Evolutionary conservation across 2,329 filamentous ascomycete genomes (phyloP), one percentile per base, ranked within the genome.

Genomic region (Arthrobotrys sphaeroides): DNA sequence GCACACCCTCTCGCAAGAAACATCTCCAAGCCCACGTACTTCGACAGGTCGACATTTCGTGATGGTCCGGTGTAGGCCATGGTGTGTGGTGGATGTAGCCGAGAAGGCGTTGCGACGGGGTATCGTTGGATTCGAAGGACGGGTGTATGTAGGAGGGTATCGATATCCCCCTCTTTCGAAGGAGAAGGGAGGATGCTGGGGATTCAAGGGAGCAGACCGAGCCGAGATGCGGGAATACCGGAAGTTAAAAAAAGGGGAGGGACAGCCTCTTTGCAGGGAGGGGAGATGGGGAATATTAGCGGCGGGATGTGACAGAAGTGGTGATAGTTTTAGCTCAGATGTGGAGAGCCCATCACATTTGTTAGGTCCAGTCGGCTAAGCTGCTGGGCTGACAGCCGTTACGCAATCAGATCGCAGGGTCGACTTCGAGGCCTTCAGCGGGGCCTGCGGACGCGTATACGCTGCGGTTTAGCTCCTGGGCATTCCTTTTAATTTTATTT

Each of bases 41-140:
- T 74, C 45, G 70, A 74, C 62, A 74, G 70, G 55, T 74, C 70
- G 70, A 74, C 70, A 53, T 74, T 74, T 74, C 70, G 61, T 47
- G 70, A 74, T 55, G 70, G 70, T 7, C 70, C 70, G 45, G 62
- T 59, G 31, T 74, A 74, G 1, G 70, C 64, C 70, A 74, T 74
- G 53, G 24, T 64, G 51, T 24, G 43, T 38, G 28, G 68, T 42
- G n/a, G 45, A 64, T 61, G 49, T 31, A 60, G 53, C 40, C 42
- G 43, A 62, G 43, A 36, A 51, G 60, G 68, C 49, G 69, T 42
- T 73, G 68, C 67, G 59, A 51, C 60, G 49, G 51, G 43, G 43
- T 33, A 33, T 33, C 12, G 31, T 42, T 20, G 10, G 60, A 55
- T 47, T 18, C n/a, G n/a, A n/a, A n/a, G n/a, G n/a, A n/a, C n/a